A percentile compares a stretch with the other conserved stretches of the same genome.
phyloP scores from a whole-genome alignment of 2,329 filamentous ascomycete genomes.

The Podosphaera aphanis region DNA sequence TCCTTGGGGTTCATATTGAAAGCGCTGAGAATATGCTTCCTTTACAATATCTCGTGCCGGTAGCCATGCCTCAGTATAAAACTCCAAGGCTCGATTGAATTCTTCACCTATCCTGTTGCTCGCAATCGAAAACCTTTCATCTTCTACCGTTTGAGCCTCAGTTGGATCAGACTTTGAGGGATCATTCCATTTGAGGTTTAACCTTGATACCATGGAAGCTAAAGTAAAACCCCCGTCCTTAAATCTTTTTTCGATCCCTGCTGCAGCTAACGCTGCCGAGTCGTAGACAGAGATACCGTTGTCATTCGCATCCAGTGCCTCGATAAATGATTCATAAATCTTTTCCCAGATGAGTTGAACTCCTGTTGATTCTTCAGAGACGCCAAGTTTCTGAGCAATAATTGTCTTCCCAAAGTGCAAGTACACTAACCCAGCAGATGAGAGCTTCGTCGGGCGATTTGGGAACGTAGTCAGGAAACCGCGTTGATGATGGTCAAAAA shows the following conservation, averaged over 20 bases:
- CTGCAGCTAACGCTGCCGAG: constrained; percentile 38
- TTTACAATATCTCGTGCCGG: constrained; percentile 64
- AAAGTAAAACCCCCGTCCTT: constrained; percentile 63
- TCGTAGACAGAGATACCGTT: constrained; percentile 81
- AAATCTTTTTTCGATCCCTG: constrained; percentile 62
- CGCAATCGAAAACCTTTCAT: constrained; percentile 54
- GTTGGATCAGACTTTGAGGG: constrained; percentile 25
- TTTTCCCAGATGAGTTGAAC: constrained; percentile 63
- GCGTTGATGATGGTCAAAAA: constrained; percentile 96
- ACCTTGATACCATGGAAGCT: constrained; percentile 55
- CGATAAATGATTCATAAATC: constrained; percentile 79
- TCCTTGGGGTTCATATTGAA: constrained; percentile 45
- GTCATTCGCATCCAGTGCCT: constrained; percentile 92
- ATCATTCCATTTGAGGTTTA: constrained; percentile 69
- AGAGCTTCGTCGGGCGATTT: constrained; percentile 64
- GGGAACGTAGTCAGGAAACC: constrained; percentile 74
- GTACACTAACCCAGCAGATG: constrained; percentile 81
- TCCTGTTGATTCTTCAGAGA: constrained; percentile 37
- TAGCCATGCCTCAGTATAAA: constrained; percentile 57
- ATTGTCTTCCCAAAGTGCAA: constrained; percentile 81
- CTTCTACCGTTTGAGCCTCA: constrained; percentile 49
- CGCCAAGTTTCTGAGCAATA: constrained; percentile 43
- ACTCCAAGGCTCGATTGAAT: constrained; percentile 60
- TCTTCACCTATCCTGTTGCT: constrained; percentile 71
- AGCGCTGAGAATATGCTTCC: constrained; percentile 46